These are phyloP conservation scores for Yarrowia hollandica DNA, from an alignment of 805 yeast genomes.

Conservation along the genomic window DNA sequence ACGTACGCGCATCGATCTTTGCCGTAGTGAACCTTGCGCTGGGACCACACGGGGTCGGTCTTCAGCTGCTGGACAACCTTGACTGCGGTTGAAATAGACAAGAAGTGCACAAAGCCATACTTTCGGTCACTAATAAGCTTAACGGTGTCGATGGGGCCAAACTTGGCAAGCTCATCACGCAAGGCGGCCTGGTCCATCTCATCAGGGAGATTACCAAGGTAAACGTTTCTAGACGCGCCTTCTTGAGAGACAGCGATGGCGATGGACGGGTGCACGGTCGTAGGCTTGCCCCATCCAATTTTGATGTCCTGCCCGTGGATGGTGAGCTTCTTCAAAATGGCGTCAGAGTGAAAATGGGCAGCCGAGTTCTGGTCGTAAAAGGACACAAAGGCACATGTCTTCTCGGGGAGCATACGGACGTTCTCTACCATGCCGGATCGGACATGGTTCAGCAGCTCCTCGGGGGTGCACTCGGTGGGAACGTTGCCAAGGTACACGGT, in stretches of 20 bases:
- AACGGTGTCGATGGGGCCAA: slow-evolving; percentile 82
- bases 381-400: slow-evolving; percentile 86
- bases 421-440: slow-evolving; percentile 87
- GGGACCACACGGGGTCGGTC: slow-evolving; percentile 63
- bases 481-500: slow-evolving; percentile 89
- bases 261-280: slow-evolving; percentile 72
- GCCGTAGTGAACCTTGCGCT: slow-evolving; percentile 83
- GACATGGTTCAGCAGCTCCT: slow-evolving; percentile 84
- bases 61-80: slow-evolving; percentile 71
- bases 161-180: slow-evolving; percentile 62
- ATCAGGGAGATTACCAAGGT: slow-evolving; percentile 75
- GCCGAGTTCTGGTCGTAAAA: slow-evolving; percentile 89
- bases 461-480: slow-evolving; percentile 75
- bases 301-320: slow-evolving; percentile 80
- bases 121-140: slow-evolving; percentile 81
- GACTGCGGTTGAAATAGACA: slow-evolving; percentile 82
- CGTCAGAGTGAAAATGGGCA: slow-evolving; percentile 87
- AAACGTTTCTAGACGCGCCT: slow-evolving; percentile 92
- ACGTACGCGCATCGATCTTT: slow-evolving; percentile 90
- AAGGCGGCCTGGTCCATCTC: slow-evolving; percentile 67
- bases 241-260: slow-evolving; percentile 74
- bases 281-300: slow-evolving; percentile 90
- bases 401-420: slow-evolving; percentile 69
- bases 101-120: slow-evolving; percentile 76
- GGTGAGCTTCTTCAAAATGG: slow-evolving; percentile 76